Evolutionary conservation across 805 yeast species (phyloP).

Genomic region (Metschnikowia borealis): DNA sequence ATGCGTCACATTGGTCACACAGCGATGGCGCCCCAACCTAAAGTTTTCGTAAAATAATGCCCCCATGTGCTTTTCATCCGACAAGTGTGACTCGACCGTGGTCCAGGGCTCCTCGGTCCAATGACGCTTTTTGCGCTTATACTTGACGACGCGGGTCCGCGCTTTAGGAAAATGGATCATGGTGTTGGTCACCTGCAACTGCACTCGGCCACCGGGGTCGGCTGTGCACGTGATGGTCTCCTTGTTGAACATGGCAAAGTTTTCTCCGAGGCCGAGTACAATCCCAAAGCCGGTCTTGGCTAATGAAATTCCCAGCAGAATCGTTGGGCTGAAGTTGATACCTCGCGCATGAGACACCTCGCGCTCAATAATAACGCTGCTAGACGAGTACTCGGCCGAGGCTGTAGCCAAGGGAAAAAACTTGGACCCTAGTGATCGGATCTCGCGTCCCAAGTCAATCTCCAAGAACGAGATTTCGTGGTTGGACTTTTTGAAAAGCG

Average conservation of each 20-base stretch:
- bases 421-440: conserved; percentile 7
- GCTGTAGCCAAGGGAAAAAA: conserved; percentile 12
- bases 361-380: conserved; percentile 8
- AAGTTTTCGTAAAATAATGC: conserved; percentile 12
- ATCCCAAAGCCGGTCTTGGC: conserved; percentile 3
- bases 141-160: conserved; percentile 9
- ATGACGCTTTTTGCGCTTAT: background rate
- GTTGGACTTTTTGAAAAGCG: background rate
- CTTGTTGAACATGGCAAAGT: conserved; percentile 6
- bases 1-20: conserved; percentile 13
- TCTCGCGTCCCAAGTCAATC: conserved; percentile 12
- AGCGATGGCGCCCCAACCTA: conserved; percentile 13
- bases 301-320: conserved; percentile 7
- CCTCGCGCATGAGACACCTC: conserved; percentile 7
- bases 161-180: conserved; percentile 17
- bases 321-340: conserved; percentile 6
- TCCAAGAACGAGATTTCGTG: conserved; percentile 7
- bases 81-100: conserved; percentile 6
- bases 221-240: conserved; percentile 15
- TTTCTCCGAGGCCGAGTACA: conserved; percentile 6
- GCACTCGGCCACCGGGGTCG: conserved; percentile 15
- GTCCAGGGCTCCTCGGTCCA: conserved; percentile 11
- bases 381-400: conserved; percentile 12
- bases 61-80: conserved; percentile 13
- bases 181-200: conserved; percentile 16